Conservation (phyloP, 2,329 filamentous ascomycete species). For the Elsinoe ampelina region DNA sequence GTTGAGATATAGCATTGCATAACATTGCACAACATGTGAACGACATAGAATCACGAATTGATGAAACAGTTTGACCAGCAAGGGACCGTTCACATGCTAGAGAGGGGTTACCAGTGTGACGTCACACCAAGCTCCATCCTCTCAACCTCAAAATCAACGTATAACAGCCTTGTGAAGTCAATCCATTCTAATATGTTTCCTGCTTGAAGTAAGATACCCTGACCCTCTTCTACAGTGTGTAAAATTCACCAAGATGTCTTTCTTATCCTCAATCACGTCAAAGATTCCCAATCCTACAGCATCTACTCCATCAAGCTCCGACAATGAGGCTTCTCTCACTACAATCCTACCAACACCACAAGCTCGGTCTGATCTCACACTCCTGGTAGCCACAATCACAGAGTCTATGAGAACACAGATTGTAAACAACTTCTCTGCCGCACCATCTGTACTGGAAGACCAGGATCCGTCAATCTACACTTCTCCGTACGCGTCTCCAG, state of each 20-base stretch:
- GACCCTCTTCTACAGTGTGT: not conserved
- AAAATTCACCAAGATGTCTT: not conserved
- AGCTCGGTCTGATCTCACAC: constrained; percentile 35
- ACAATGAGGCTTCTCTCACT: constrained; percentile 33
- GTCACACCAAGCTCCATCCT: not conserved
- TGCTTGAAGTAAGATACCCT: too few relatives aligned
- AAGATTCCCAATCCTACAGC: not conserved
- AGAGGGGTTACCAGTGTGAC: not conserved
- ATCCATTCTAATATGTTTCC: not conserved
- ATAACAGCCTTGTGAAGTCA: not conserved
- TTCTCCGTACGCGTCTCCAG: constrained; percentile 18
- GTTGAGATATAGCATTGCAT: not conserved
- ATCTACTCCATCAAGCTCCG: not conserved
- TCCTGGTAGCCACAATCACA: constrained; percentile 38
- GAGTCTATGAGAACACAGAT: constrained; percentile 38
- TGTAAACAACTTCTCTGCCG: constrained; percentile 34
- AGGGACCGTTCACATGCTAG: not conserved
- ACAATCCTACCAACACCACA: constrained; percentile 36
- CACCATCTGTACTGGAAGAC: constrained; percentile 25
- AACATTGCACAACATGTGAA: too few relatives aligned
- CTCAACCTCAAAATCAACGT: not conserved
- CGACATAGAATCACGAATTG: not conserved
- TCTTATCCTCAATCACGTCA: not conserved
- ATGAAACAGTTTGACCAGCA: not conserved
- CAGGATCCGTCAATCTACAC: constrained; percentile 24